Evolutionary conservation across 1,284 basidiomycete genomes (phyloP), one percentile per base, ranked within the genome.

Genomic region (Pulveroboletus sp.): DNA sequence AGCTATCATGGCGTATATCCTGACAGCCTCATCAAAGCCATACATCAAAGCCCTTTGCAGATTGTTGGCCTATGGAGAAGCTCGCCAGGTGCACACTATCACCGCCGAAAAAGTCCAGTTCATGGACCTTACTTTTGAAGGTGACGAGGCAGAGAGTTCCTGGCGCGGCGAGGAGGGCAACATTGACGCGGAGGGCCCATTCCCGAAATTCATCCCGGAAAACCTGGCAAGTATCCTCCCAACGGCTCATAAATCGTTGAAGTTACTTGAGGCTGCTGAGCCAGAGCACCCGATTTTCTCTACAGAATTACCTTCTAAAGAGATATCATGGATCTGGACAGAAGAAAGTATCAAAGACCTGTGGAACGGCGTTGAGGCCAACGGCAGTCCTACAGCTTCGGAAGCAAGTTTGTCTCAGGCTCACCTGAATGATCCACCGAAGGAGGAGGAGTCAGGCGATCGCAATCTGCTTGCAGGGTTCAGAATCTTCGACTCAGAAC

Each of bases 321-420:
- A 68, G n/a, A 75, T 89, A 2, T 65, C 69, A 5, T 92, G 89
- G 90, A 71, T 86, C 45, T 92, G 90, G 90, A 79, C 79, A 0
- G 70, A 76, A 52, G 71, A 76, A 14, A 78, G 81, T 35, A 76
- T 91, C 14, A 67, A 77, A 25, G 71, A 68, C 12, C 71, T 77
- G 33, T 83, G 81, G 78, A 61, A 44, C 22, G 56, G 38, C 5
- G 38, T 49, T 17, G 53, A 57, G 12, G 25, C 47, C 49, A 17
- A 56, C 20, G 38, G 38, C 17, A 18, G n/a, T 1, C 15, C 52
- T 14, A 15, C 31, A 51, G 51, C 24, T 24, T 33, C 12, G 26
- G 36, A 8, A 49, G 35, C 54, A 17, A 7, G 38, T 24, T 39
- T 46, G 14, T 14, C 26, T 2, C 44, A 36, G 7, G 14, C 40